These are phyloP conservation scores for Penicillium verrucosum DNA, from an alignment of 2,329 filamentous ascomycete species.

Conservation along the genomic window DNA sequence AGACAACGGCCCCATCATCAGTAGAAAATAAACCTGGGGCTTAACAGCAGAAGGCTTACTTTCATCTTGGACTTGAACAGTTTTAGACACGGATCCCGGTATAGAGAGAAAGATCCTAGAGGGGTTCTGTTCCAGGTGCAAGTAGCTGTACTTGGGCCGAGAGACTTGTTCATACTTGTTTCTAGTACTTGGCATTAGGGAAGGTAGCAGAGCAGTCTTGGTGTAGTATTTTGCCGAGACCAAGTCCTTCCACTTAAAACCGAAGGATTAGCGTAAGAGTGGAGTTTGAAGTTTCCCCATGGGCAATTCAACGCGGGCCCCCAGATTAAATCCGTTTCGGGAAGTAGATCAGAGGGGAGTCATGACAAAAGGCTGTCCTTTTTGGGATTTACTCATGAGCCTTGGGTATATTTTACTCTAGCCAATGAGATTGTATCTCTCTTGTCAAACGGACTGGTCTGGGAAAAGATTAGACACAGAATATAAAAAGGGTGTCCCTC, in stretches of 20 bases:
- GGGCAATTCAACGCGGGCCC: slow-evolving; percentile 8
- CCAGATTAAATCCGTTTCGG: slow-evolving; percentile 11
- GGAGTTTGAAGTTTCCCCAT: slow-evolving; percentile 8
- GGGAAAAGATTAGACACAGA: not conserved
- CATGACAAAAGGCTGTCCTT: not conserved
- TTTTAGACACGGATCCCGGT: not conserved
- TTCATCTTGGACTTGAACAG: not conserved
- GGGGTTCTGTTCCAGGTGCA: not conserved
- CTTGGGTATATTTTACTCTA: not conserved
- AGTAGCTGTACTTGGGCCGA: not conserved
- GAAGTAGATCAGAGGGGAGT: slow-evolving; percentile 12
- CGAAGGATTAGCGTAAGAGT: not conserved
- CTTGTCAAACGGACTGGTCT: slow-evolving; percentile 8
- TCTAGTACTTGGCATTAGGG: not conserved
- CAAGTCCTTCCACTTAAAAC: not conserved
- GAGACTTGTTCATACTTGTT: not conserved
- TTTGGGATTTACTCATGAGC: not conserved
- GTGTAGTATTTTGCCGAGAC: slow-evolving; percentile 2
- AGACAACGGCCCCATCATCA: not conserved
- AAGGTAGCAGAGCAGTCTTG: not conserved
- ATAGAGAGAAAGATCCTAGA: not conserved
- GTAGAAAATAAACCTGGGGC: not conserved
- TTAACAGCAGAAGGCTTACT: not conserved
- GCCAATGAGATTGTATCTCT: slow-evolving; percentile 1
- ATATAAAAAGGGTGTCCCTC: slow-evolving; percentile 13